A percentile compares a stretch with the other conserved stretches of the same genome.
Conservation (phyloP, 345 rosid genomes). For the Melaleuca alternifolia region DNA sequence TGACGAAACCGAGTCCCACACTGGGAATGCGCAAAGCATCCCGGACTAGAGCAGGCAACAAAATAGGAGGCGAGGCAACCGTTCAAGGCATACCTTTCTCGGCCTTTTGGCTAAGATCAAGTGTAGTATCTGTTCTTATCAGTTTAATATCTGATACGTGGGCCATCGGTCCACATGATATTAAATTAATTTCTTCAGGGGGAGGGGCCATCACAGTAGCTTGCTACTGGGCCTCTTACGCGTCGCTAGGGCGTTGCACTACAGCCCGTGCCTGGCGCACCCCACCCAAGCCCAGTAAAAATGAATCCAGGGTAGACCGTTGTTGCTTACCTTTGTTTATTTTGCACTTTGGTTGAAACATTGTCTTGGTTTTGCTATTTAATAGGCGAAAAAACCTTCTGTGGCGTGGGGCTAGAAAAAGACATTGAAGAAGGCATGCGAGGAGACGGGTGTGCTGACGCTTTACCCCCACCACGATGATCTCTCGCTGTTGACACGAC, state of each 20-base stretch:
- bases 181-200: slow-evolving; percentile 18
- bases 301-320: no score
- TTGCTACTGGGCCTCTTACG: background rate
- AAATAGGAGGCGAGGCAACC: accelerated
- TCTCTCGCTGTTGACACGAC: background rate
- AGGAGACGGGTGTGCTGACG: background rate
- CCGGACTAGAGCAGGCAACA: background rate
- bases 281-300: background rate
- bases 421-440: background rate
- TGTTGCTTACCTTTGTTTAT: no score
- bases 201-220: background rate
- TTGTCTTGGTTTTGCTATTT: no score
- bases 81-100: slow-evolving; percentile 14
- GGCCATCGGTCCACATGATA: slow-evolving; percentile 23
- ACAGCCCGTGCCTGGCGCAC: slow-evolving; percentile 4
- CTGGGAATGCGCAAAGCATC: background rate
- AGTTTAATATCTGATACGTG: slow-evolving; percentile 46
- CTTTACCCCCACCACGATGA: background rate
- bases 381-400: background rate
- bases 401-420: background rate
- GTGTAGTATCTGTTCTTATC: slow-evolving; percentile 54
- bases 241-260: slow-evolving; percentile 7
- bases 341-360: no score
- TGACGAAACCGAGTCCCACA: background rate
- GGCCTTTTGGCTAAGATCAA: slow-evolving; percentile 64